Conservation (phyloP, 208 protist genomes). For the Wallacemonas sp. region DNA sequence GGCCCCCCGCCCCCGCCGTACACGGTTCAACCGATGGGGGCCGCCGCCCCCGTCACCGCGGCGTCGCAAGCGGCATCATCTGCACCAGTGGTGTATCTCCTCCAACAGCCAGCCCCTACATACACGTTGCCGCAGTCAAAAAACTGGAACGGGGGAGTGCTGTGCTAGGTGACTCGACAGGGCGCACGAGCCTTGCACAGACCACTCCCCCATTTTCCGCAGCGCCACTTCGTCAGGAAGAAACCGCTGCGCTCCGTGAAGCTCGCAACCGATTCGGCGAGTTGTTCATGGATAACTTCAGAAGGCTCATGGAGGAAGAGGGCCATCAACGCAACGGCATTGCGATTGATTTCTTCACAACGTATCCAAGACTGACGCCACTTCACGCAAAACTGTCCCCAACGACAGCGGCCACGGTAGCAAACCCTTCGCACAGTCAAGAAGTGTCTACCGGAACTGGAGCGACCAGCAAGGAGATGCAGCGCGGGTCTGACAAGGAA, state of each 20-base stretch:
- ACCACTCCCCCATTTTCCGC: not conserved
- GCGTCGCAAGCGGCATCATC: no score
- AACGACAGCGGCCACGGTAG: not conserved
- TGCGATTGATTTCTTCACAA: slow-evolving; percentile 43
- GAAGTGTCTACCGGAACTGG: no score
- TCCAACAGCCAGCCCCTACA: not conserved
- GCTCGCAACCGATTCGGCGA: slow-evolving; percentile 14
- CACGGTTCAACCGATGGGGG: no score
- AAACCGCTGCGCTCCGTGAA: slow-evolving; percentile 2
- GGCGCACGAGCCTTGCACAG: not conserved
- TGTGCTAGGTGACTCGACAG: not conserved
- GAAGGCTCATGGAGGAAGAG: slow-evolving; percentile 28
- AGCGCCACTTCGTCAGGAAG: slow-evolving; percentile 10
- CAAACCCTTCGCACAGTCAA: not conserved
- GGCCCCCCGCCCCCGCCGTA: not conserved
- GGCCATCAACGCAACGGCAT: slow-evolving; percentile 26
- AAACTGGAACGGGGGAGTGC: slow-evolving; percentile 14
- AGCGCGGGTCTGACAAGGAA: not conserved
- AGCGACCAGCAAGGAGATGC: no score
- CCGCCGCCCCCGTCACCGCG: no score
- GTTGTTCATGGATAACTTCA: slow-evolving; percentile 16
- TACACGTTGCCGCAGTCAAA: not conserved
- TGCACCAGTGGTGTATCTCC: not conserved
- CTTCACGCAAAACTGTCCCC: not conserved
- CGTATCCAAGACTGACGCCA: slow-evolving; percentile 14